These are phyloP conservation scores for Craterostigma plantagineum DNA, from an alignment of 257 asterid genomes.

Conservation along the genomic window DNA sequence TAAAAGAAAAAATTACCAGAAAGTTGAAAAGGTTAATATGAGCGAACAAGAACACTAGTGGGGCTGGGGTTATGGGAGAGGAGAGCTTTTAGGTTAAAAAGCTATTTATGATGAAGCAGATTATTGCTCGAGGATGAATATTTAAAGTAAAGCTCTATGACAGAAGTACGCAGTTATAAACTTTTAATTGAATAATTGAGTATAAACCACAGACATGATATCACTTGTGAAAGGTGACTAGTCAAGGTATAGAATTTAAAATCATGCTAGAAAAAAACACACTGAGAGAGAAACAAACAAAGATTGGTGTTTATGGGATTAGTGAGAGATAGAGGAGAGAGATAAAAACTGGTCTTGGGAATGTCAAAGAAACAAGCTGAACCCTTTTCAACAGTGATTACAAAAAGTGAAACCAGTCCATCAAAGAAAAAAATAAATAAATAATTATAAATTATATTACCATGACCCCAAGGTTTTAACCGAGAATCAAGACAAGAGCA, in stretches of 20 bases:
- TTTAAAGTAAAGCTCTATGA: constrained; percentile 9
- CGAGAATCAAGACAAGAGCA: constrained; percentile 16
- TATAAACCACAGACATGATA: constrained; percentile 19
- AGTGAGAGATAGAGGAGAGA: background rate
- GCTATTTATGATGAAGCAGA: constrained; percentile 2
- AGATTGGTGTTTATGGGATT: too few relatives aligned
- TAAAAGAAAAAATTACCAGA: constrained; percentile 4
- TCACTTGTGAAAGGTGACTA: constrained; percentile 20
- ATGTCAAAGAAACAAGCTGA: too few relatives aligned
- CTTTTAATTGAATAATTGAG: constrained; percentile 5
- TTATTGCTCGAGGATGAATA: background rate
- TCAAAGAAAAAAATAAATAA: too few relatives aligned
- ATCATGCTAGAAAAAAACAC: constrained; percentile 1
- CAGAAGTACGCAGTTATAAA: too few relatives aligned
- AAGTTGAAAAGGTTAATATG: constrained; percentile 14
- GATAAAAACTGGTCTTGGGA: too few relatives aligned
- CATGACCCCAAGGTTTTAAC: too few relatives aligned
- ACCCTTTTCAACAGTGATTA: too few relatives aligned
- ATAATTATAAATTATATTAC: too few relatives aligned
- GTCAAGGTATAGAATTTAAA: constrained; percentile 9
- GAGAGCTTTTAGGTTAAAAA: constrained; percentile 5
- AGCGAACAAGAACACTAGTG: constrained; percentile 17
- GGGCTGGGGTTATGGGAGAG: too few relatives aligned
- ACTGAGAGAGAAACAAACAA: background rate
- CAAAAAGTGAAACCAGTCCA: too few relatives aligned